Conservation (phyloP, 352 stramenopile species). For the Pythium utonaiense region DNA sequence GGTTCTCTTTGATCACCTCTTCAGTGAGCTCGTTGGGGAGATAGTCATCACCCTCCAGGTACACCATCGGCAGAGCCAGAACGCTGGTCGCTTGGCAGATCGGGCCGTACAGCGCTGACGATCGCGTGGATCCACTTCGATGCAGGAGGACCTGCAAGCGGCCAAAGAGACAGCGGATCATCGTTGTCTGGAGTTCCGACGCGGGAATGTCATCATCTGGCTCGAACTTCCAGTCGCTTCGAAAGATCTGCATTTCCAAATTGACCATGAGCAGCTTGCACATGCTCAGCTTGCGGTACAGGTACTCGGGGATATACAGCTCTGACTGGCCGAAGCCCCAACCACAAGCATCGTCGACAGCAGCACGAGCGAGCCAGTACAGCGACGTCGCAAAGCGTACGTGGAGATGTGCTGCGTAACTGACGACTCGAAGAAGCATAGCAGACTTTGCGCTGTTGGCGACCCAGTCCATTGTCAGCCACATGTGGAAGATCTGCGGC, state of each 20-base stretch:
- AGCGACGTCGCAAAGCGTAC: conserved; percentile 75
- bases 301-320: conserved; percentile 66
- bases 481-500: conserved; percentile 82
- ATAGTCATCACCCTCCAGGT: conserved; percentile 34
- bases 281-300: conserved; percentile 76
- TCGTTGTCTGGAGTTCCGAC: conserved; percentile 46
- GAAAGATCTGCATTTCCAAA: conserved; percentile 75
- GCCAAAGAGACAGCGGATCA: conserved; percentile 67
- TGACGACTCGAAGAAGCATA: conserved; percentile 70
- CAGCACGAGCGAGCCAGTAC: conserved; percentile 76
- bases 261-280: conserved; percentile 83
- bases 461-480: conserved; percentile 74
- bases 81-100: conserved; percentile 55
- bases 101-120: conserved; percentile 29
- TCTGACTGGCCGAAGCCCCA: conserved; percentile 80
- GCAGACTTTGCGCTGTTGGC: conserved; percentile 73
- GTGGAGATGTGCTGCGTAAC: conserved; percentile 66
- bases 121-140: neutral
- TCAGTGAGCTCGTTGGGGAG: conserved; percentile 1
- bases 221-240: conserved; percentile 55
- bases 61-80: conserved; percentile 44
- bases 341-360: conserved; percentile 75
- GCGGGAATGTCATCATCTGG: conserved; percentile 64
- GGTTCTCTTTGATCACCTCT: conserved; percentile 29
- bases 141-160: conserved; percentile 48